Evolutionary conservation across 805 yeast genomes (phyloP).

Genomic region (Kurtzmaniella cleridarum): DNA sequence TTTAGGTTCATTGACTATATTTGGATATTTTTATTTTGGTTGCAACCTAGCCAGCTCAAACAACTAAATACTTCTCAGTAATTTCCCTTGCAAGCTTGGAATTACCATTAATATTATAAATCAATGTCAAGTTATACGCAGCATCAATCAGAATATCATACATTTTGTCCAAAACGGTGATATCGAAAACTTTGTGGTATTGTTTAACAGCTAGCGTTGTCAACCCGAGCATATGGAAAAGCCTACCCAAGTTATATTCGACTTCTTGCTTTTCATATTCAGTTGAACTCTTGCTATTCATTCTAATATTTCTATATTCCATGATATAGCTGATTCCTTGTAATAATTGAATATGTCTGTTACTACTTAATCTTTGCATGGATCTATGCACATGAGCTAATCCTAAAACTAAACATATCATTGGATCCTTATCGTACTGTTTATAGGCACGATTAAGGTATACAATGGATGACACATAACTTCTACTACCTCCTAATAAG

Average conservation of each 20-base stretch:
- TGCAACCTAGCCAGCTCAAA: neutral
- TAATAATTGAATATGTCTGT: constrained; percentile 79
- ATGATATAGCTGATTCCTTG: constrained; percentile 78
- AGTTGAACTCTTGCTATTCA: constrained; percentile 22
- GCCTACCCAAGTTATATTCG: constrained; percentile 75
- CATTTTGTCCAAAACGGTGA: constrained; percentile 34
- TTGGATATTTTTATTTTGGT: neutral
- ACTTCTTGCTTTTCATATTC: constrained; percentile 66
- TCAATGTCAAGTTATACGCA: constrained; percentile 76
- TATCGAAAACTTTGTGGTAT: constrained; percentile 60
- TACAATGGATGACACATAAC: constrained; percentile 76
- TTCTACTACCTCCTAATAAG: constrained; percentile 72
- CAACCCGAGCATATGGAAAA: constrained; percentile 80
- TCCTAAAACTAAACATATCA: constrained; percentile 69
- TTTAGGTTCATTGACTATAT: too few species aligned
- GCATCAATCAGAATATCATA: constrained; percentile 69
- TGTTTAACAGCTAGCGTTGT: constrained; percentile 66
- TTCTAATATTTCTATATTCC: constrained; percentile 60
- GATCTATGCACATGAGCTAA: constrained; percentile 83
- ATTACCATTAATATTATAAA: constrained; percentile 76
- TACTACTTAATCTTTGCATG: constrained; percentile 81
- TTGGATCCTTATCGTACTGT: constrained; percentile 68
- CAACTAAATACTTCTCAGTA: constrained; percentile 55
- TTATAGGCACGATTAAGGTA: constrained; percentile 70
- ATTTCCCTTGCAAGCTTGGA: constrained; percentile 54